Conservation (phyloP, 2,329 filamentous ascomycete species). For the Cryoendolithus antarcticus region DNA sequence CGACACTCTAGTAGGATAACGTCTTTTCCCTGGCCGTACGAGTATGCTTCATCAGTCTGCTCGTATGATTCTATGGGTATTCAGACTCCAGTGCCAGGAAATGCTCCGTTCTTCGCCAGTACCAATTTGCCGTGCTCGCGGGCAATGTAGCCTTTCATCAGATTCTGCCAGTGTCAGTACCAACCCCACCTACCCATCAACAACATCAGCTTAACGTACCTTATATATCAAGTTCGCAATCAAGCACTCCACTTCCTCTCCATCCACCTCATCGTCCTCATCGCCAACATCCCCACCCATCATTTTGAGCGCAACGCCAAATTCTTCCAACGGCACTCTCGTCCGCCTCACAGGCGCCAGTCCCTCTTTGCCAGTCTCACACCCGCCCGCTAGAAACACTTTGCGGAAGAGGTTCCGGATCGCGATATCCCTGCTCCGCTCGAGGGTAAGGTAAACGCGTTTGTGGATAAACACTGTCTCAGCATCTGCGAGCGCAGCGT, state of each 20-base stretch:
- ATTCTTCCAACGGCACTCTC: conserved; percentile 70
- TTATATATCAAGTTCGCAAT: conserved; percentile 98
- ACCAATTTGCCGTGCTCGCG: conserved; percentile 83
- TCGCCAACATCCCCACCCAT: conserved; percentile 38
- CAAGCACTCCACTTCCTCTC: conserved; percentile 90
- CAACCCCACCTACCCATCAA: too few species aligned
- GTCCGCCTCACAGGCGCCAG: conserved; percentile 52
- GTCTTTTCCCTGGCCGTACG: too few species aligned
- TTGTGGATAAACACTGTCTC: conserved; percentile 90
- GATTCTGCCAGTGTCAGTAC: too few species aligned
- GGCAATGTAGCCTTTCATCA: conserved; percentile 98
- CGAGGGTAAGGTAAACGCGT: conserved; percentile 87
- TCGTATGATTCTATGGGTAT: too few species aligned
- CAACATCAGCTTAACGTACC: too few species aligned
- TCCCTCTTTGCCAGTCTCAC: conserved; percentile 61
- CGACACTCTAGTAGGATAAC: too few species aligned
- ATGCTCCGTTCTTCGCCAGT: conserved; percentile 82
- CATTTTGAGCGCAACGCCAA: conserved; percentile 70
- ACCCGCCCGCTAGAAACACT: conserved; percentile 76
- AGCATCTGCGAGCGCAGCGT: conserved; percentile 63
- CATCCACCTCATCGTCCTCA: conserved; percentile 52
- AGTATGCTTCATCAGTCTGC: too few species aligned
- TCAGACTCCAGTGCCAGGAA: conserved; percentile 67
- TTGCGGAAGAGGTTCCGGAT: conserved; percentile 84
- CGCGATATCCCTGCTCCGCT: conserved; percentile 82